Percentiles rank a stretch among this genome's conserved stretches.
Evolutionary conservation across 257 asterid species (phyloP).

Genomic region (Penstemon eatonii): DNA sequence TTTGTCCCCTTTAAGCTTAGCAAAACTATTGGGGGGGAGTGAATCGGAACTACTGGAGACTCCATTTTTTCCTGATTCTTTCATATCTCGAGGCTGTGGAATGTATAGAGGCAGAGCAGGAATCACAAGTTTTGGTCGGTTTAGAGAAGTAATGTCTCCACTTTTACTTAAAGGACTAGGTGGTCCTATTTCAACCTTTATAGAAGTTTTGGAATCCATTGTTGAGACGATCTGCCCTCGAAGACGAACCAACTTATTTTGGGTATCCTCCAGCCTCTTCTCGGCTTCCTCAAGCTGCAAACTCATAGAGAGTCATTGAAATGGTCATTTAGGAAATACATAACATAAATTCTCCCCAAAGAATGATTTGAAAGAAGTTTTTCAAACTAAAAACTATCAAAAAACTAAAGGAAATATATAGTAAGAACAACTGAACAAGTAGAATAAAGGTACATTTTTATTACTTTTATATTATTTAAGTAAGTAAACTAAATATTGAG

Average conservation of each 20-base stretch:
- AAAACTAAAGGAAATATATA: too few species aligned
- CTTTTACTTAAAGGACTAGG: conserved; percentile 24
- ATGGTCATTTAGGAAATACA: too few species aligned
- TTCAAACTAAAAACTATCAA: too few species aligned
- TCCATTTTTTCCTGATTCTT: conserved; percentile 42
- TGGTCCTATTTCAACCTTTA: conserved; percentile 27
- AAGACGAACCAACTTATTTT: conserved; percentile 48
- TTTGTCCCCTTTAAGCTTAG: conserved; percentile 41
- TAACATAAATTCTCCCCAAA: too few species aligned
- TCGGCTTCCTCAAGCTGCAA: conserved; percentile 58
- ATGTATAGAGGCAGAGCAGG: conserved; percentile 39
- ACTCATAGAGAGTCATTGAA: conserved; percentile 24
- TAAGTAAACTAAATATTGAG: too few species aligned
- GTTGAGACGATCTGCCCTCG: conserved; percentile 32
- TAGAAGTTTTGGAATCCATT: conserved; percentile 35
- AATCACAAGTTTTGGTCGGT: conserved; percentile 45
- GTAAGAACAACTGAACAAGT: too few species aligned
- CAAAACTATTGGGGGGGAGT: conserved; percentile 30
- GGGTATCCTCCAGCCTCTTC: conserved; percentile 58
- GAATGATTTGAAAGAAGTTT: too few species aligned
- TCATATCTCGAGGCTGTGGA: conserved; percentile 31
- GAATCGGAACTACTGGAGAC: conserved; percentile 31
- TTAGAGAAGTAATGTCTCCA: conserved; percentile 32
- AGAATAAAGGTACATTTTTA: too few species aligned
- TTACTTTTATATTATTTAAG: too few species aligned